Conservation (phyloP, 2,329 filamentous ascomycete species). For the Cladosporium austrohemisphaericum region DNA sequence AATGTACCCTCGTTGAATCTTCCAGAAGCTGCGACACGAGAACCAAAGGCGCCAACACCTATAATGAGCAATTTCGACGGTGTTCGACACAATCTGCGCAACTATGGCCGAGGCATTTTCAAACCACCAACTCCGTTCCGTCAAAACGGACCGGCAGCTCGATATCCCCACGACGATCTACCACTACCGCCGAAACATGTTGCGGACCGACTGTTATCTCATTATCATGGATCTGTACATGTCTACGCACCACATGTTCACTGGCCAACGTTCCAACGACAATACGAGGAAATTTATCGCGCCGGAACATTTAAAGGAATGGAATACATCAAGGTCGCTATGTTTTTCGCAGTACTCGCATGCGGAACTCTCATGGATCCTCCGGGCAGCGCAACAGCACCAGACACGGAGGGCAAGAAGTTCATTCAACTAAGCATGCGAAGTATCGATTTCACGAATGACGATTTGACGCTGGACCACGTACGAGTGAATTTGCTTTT, state of each 20-base stretch:
- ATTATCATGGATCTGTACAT: constrained; percentile 75
- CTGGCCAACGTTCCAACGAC: constrained; percentile 75
- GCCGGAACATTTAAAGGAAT: constrained; percentile 57
- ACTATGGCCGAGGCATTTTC: constrained; percentile 73
- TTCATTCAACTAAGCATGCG: constrained; percentile 69
- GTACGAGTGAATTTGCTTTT: constrained; percentile 69
- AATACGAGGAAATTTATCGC: constrained; percentile 74
- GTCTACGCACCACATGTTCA: constrained; percentile 80
- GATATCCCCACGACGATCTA: constrained; percentile 42
- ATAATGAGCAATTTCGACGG: constrained; percentile 65
- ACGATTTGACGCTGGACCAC: constrained; percentile 72
- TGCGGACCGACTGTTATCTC: constrained; percentile 67
- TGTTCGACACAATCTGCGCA: constrained; percentile 68
- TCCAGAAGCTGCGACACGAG: constrained; percentile 41
- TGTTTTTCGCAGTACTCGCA: constrained; percentile 80
- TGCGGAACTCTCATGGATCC: constrained; percentile 72
- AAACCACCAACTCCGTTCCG: constrained; percentile 70
- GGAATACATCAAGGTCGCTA: constrained; percentile 67
- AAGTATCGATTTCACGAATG: constrained; percentile 75
- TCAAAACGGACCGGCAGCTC: constrained; percentile 46
- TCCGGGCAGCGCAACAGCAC: constrained; percentile 51
- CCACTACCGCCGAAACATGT: constrained; percentile 65
- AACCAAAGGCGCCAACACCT: constrained; percentile 58
- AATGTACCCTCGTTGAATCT: constrained; percentile 31
- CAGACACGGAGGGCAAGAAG: constrained; percentile 55